Percentiles rank a stretch among this genome's conserved stretches.
Conservation (phyloP, 768 basidiomycete species). For the Kwoniella botswanensis region DNA sequence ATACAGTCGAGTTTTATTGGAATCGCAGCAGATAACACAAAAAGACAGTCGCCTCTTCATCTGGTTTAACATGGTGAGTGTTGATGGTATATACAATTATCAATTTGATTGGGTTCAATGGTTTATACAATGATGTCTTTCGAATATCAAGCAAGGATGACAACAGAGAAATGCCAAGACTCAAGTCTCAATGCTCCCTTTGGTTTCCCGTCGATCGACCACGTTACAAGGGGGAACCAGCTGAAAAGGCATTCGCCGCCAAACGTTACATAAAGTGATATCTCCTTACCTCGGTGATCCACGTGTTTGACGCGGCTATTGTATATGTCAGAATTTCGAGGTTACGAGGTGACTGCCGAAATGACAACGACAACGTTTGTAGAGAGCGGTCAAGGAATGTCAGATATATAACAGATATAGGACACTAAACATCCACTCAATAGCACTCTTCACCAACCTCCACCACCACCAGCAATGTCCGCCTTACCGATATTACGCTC, state of each 20-base stretch:
- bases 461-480: not conserved
- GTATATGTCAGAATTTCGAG: not conserved
- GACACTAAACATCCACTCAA: not conserved
- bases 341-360: conserved; percentile 3
- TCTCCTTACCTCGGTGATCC: not conserved
- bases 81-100: too few relatives aligned
- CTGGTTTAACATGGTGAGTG: not conserved
- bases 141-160: too few relatives aligned
- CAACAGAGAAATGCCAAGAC: not conserved
- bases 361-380: conserved; percentile 14
- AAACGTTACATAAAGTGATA: not conserved
- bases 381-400: not conserved
- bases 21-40: too few relatives aligned
- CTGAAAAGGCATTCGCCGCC: not conserved
- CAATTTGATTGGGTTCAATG: too few relatives aligned
- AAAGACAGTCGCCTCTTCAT: conserved; percentile 11
- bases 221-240: not conserved
- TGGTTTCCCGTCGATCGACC: not conserved
- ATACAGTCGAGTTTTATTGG: too few relatives aligned
- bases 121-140: too few relatives aligned
- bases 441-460: not conserved
- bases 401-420: too few relatives aligned
- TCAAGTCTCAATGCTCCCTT: not conserved
- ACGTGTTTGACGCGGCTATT: conserved; percentile 2
- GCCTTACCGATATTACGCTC: conserved; percentile 1